Conservation (phyloP, 225 moss, liverwort and hornwort species). For the Thuidium tamariscinum region DNA sequence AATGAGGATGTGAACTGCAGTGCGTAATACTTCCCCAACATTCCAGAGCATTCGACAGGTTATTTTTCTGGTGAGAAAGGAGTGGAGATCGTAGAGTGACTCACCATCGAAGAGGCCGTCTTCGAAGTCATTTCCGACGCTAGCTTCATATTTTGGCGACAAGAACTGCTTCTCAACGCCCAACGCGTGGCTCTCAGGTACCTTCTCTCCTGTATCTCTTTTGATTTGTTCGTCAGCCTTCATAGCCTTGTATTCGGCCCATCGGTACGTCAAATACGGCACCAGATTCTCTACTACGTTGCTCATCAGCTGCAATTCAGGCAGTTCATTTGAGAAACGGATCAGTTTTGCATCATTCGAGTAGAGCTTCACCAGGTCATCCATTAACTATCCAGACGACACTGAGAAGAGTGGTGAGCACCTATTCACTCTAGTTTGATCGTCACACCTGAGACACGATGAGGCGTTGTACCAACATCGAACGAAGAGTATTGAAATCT, state of each 20-base stretch:
- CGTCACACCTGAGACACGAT: slow-evolving; percentile 31
- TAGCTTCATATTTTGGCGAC: slow-evolving; percentile 53
- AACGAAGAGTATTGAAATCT: slow-evolving; percentile 29
- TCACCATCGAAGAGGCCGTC: slow-evolving; percentile 84
- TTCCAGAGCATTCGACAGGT: neutral
- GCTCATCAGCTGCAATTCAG: slow-evolving; percentile 49
- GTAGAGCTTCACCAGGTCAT: neutral
- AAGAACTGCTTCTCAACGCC: slow-evolving; percentile 55
- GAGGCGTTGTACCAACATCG: slow-evolving; percentile 24
- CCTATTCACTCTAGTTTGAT: neutral
- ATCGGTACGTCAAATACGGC: slow-evolving; percentile 66
- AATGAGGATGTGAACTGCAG: neutral
- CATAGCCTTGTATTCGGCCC: slow-evolving; percentile 55
- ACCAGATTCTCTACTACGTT: slow-evolving; percentile 69
- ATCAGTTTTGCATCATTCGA: neutral
- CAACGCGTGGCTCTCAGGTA: slow-evolving; percentile 12
- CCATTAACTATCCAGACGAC: neutral
- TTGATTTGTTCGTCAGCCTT: slow-evolving; percentile 55
- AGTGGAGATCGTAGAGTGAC: neutral
- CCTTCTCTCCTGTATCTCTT: slow-evolving; percentile 58
- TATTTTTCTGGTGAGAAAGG: neutral
- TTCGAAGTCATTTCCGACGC: slow-evolving; percentile 61
- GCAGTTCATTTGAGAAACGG: neutral
- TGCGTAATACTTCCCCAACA: neutral
- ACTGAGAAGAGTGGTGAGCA: neutral